These are phyloP conservation scores for Middelhovenomyces tepae DNA, from an alignment of 805 yeast genomes.

Conservation along the genomic window DNA sequence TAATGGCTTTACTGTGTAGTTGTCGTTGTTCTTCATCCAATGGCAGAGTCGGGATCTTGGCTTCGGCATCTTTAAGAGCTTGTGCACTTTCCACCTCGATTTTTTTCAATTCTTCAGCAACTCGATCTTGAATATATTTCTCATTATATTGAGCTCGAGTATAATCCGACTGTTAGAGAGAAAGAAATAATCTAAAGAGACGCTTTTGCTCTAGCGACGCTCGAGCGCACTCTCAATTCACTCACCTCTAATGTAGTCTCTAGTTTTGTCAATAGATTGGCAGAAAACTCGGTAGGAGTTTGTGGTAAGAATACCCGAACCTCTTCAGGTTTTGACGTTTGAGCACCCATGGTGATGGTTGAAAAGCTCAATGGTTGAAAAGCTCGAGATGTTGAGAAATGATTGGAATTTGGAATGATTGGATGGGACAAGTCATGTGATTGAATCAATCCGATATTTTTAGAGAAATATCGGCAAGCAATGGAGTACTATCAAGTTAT, in stretches of 20 bases:
- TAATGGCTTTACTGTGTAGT: conserved; percentile 16
- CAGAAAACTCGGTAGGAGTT: conserved; percentile 26
- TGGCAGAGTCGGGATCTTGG: conserved; percentile 9
- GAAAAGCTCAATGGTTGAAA: no score
- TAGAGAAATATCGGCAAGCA: no score
- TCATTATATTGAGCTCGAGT: conserved; percentile 27
- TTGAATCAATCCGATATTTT: no score
- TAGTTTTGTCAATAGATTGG: conserved; percentile 23
- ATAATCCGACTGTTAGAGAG: conserved; percentile 24
- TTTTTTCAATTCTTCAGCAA: conserved; percentile 25
- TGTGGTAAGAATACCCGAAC: conserved; percentile 26
- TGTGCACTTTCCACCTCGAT: conserved; percentile 24
- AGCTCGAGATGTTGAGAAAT: no score
- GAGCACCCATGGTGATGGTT: conserved; percentile 23
- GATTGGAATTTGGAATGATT: no score
- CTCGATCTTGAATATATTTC: conserved; percentile 28
- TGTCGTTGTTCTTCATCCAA: conserved; percentile 15
- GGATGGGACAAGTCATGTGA: no score
- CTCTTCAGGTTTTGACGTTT: conserved; percentile 17
- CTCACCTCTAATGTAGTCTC: conserved; percentile 24
- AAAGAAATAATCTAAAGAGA: not conserved
- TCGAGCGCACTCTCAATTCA: not conserved
- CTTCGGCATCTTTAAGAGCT: conserved; percentile 17
- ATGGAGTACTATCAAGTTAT: no score
- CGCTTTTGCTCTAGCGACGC: no score